Evolutionary conservation across 106 monocot genomes (phyloP), one percentile per base, ranked within the genome.

Genomic region (Vanilla planifolia): DNA sequence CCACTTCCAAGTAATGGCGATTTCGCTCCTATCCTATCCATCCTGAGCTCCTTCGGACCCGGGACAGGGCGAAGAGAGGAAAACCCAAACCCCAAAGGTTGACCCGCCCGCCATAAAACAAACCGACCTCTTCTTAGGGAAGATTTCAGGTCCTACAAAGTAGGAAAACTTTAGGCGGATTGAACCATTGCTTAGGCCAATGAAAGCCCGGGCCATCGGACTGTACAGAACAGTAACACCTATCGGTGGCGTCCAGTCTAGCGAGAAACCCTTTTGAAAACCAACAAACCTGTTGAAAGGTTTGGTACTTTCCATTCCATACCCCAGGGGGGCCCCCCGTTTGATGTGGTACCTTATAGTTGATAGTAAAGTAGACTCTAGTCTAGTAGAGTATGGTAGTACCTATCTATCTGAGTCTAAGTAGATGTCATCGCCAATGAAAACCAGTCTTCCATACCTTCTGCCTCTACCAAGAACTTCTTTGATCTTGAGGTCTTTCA

Each of bases 91-190:
- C 43, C 43, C 8, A 43, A 43, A 43, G 7, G 8, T 43, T 43
- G 43, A 43, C 43, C 43, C 43, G 43, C 43, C 43, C 43, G 8
- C 43, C 43, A 43, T 43, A 43, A 43, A 43, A 43, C 37, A 37
- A 37, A 9, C 4, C 0, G 8, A 8, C 4, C 8, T 43, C 8
- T 5, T 5, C 43, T 43, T 43, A 2, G 43, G 8, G 11, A 10
- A 13, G 8, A 8, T 16, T 0, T 43, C 8, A 2, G n/a, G 43
- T 43, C 8, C n/a, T 15, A n/a, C 9, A n/a, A n/a, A n/a, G n/a
- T n/a, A n/a, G 43, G 13, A 15, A 43, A 8, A 8, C 5, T 3
- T 43, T 0, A 43, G n/a, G 11, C 43, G 1, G n/a, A 6, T 43
- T n/a, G 43, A 15, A 8, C 43, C 2, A 43, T 43, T 9, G n/a